Base-by-base conservation (phyloP, 1,284 basidiomycete species). In the Pseudomicrostroma phylloplanum region DNA sequence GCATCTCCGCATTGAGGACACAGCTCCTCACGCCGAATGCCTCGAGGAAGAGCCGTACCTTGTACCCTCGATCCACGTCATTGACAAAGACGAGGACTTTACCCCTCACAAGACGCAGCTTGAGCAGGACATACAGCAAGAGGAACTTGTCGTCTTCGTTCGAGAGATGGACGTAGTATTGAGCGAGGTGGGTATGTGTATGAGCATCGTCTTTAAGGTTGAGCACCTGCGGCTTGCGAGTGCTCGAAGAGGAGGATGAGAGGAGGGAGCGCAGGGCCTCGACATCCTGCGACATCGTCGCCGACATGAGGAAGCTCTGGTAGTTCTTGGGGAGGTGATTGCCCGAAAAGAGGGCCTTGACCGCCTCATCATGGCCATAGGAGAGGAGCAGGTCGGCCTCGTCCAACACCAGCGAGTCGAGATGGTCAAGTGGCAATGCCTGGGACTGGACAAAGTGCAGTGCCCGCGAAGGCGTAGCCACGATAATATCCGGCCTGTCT, bases 1-100 rank as follows among this genome's bases (percentile, higher is more conserved):
- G 96, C 55, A 99, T 81, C 80, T 98, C 96, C 17, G 91, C 91
- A 76, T 99, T 97, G 46, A 99, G 84, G 0, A 99, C 93, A 72
- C 93, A 97, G 68, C 89, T 89, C 80, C 92, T 92, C 79, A 98
- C 89, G 0, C 91, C 94, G 73, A 97, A 98, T 80, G 97, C 93
- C 78, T 98, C 96, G 58, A 99, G 83, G 82, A 98, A 99, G 30
- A 99, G 85, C 80, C 96, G 96, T 65, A 97, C 83, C 60, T 92
- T 88, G 79, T 96, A 97, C 55, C 89, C 89, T 30, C 96, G 86
- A 74, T 97, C 94, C 56, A 96, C 89, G 75, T 92, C 89, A 82
- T 98, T 98, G 61, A 98, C 96, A 73, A 99, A 99, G 57, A 99
- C 82, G 70, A 99, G 89, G 69, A 89, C 91, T 85, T 98, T 98